These are phyloP conservation scores for Coemansia umbellata DNA, from an alignment of 192 early-diverging fungal species.

Conservation along the genomic window DNA sequence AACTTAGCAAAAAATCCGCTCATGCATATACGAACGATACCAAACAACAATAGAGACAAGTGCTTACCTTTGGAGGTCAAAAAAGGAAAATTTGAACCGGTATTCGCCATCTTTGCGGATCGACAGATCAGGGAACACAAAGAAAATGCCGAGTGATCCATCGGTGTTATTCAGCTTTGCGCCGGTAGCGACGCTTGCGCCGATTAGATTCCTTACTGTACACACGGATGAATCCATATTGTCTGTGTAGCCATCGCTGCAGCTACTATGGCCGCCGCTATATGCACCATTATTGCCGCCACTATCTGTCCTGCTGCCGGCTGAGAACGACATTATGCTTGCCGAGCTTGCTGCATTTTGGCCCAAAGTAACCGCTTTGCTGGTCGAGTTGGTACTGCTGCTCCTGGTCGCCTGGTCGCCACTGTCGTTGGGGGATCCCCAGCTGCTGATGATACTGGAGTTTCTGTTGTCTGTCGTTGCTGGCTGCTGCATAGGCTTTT, in stretches of 20 bases:
- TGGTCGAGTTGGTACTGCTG: not conserved
- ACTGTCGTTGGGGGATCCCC: no score
- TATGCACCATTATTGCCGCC: conserved; percentile 1
- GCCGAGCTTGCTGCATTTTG: conserved; percentile 28
- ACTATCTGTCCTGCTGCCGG: not conserved
- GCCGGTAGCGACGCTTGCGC: conserved; percentile 59
- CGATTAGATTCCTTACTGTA: conserved; percentile 58
- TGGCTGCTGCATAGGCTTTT: not conserved
- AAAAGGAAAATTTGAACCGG: conserved; percentile 63
- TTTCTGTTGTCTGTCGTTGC: not conserved
- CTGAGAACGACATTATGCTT: conserved; percentile 44
- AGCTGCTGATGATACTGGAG: not conserved
- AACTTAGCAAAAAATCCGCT: conserved; percentile 38
- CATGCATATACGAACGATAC: no score
- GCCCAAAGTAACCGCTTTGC: conserved; percentile 3
- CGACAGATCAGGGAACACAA: conserved; percentile 75
- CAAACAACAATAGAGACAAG: no score
- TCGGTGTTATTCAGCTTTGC: conserved; percentile 56
- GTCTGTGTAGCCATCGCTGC: not conserved
- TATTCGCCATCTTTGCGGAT: conserved; percentile 71
- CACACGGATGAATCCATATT: conserved; percentile 6
- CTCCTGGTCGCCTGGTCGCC: not conserved
- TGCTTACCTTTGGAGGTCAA: conserved; percentile 51
- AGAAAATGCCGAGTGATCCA: conserved; percentile 64
- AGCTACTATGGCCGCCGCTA: not conserved